Percentiles rank a stretch among this genome's conserved stretches.
These are phyloP conservation scores for Annulohypoxylon bovei DNA, from an alignment of 495 filamentous ascomycete species.

Conservation along the genomic window DNA sequence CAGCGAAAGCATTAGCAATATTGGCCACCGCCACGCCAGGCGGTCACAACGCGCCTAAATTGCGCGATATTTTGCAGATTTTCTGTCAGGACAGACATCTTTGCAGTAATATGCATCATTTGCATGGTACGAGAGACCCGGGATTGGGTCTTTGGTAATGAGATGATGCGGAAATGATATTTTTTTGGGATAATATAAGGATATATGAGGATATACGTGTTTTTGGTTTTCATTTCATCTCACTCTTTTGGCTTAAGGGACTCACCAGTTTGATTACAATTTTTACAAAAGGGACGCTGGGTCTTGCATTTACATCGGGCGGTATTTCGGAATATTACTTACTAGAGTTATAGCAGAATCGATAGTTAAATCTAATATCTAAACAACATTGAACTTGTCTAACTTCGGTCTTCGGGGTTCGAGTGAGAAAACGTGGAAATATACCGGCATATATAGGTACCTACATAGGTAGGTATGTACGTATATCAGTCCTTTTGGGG, in stretches of 20 bases:
- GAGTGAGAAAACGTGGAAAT: too few relatives aligned
- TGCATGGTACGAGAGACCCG: not conserved
- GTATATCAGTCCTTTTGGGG: too few relatives aligned
- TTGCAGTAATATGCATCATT: not conserved
- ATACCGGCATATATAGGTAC: too few relatives aligned
- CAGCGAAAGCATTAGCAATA: conserved; percentile 74
- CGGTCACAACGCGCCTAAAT: conserved; percentile 29
- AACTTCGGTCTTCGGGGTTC: not conserved
- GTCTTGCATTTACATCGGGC: not conserved
- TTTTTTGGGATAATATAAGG: too few relatives aligned
- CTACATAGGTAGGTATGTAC: too few relatives aligned
- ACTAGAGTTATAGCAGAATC: not conserved
- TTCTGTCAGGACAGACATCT: conserved; percentile 1
- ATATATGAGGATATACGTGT: not conserved
- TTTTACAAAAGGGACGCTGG: not conserved
- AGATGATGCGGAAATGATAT: not conserved
- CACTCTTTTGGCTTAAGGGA: not conserved
- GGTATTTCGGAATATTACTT: not conserved
- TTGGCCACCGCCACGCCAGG: conserved; percentile 58
- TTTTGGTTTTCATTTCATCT: not conserved
- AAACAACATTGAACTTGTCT: not conserved
- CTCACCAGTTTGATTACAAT: not conserved
- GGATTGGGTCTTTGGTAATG: conserved; percentile 4
- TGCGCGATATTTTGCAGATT: not conserved
- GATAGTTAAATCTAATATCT: conserved; percentile 3